Evolutionary conservation across 2,329 filamentous ascomycete species (phyloP).

Genomic region (Cladosporium sp.): DNA sequence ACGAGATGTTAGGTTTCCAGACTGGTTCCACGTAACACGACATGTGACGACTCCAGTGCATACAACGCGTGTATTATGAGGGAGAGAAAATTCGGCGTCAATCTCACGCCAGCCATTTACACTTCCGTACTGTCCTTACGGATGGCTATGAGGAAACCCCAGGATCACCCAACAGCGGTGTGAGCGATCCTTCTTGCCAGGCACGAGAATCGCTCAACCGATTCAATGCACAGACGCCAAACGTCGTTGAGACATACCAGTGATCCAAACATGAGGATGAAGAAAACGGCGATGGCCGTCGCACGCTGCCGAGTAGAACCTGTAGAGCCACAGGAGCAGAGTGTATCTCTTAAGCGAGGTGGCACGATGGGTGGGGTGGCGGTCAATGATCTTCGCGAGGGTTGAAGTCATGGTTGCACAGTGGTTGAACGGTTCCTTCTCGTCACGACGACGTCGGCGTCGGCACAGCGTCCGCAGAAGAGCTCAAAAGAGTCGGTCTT

Average conservation of each 20-base stretch:
- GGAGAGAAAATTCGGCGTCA: neutral
- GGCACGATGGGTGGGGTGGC: constrained; percentile 7
- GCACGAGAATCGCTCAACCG: neutral
- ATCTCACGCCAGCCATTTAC: neutral
- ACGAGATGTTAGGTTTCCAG: neutral
- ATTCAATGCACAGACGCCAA: neutral
- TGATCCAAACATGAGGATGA: neutral
- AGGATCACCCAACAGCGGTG: neutral
- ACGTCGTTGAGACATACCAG: neutral
- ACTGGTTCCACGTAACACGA: neutral
- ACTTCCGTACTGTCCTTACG: neutral
- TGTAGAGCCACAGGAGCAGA: neutral
- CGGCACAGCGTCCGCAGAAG: constrained; percentile 1
- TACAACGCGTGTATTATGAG: neutral
- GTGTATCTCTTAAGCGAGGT: neutral
- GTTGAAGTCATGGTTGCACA: neutral
- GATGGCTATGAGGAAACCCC: neutral
- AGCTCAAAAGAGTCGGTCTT: neutral
- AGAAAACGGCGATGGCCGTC: neutral
- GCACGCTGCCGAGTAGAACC: neutral
- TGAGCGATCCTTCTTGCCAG: neutral
- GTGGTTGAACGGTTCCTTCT: neutral
- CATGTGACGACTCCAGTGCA: neutral
- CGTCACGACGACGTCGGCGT: constrained; percentile 5
- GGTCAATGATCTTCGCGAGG: constrained; percentile 9